Percentiles rank a stretch among this genome's conserved stretches.
Evolutionary conservation across 78 protist species (phyloP).

Genomic region (Cavenderia fasciculata): DNA sequence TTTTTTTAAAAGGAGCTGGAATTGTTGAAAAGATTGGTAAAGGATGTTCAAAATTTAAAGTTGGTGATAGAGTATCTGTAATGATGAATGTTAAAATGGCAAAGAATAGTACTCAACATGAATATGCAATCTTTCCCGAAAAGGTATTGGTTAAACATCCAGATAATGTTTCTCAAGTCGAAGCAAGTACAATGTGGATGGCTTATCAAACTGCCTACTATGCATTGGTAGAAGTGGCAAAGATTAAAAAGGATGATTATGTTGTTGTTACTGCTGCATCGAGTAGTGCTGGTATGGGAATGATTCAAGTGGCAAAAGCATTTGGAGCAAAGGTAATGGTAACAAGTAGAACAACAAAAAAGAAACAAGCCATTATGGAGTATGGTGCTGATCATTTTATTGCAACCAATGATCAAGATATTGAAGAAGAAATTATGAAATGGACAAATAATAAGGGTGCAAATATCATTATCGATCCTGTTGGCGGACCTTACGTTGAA

Average conservation of each 20-base stretch:
- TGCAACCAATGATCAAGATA: not conserved
- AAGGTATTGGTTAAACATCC: not conserved
- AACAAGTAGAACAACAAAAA: not conserved
- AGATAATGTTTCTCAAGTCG: not conserved
- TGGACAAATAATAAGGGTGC: conserved; percentile 12
- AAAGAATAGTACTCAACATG: not conserved
- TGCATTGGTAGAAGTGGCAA: not conserved
- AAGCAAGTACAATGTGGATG: not conserved
- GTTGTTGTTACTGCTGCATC: conserved; percentile 43
- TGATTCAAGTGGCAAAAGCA: not conserved
- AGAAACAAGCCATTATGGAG: not conserved
- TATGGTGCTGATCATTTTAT: conserved; percentile 41
- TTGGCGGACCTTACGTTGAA: not conserved
- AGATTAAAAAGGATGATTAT: conserved; percentile 14
- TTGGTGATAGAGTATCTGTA: conserved; percentile 32
- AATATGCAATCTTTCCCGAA: conserved; percentile 19
- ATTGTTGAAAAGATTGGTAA: not conserved
- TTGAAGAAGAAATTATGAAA: not conserved
- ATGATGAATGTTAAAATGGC: not conserved
- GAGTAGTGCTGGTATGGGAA: not conserved
- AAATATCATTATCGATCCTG: conserved; percentile 11
- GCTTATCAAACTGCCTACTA: conserved; percentile 27
- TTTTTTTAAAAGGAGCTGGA: too few relatives aligned
- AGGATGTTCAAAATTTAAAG: not conserved
- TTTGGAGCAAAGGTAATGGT: conserved; percentile 33